Conservation (phyloP, 2,329 filamentous ascomycete species). For the Pseudopyricularia javanii region DNA sequence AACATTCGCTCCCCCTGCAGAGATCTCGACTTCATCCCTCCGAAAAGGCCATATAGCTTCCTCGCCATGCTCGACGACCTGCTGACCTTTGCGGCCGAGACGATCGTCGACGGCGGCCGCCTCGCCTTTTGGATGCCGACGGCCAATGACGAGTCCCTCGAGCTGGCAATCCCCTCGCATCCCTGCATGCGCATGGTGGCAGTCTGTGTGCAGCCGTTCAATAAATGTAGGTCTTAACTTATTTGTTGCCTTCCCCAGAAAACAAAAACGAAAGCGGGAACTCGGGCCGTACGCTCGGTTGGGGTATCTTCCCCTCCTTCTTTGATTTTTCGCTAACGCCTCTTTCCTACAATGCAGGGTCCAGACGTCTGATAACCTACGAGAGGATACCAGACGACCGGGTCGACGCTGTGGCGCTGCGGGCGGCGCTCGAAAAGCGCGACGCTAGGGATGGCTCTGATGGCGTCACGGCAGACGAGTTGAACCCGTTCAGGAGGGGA, state of each 20-base stretch:
- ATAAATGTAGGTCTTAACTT: constrained; percentile 50
- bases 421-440: constrained; percentile 12
- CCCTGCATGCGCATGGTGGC: constrained; percentile 61
- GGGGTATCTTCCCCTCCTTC: no score
- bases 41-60: constrained; percentile 88
- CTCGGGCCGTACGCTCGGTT: no score
- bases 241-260: not conserved
- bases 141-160: constrained; percentile 64
- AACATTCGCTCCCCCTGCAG: constrained; percentile 15
- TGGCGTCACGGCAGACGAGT: constrained; percentile 42
- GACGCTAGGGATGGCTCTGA: constrained; percentile 14
- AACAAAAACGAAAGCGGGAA: no score
- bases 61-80: constrained; percentile 83
- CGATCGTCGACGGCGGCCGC: constrained; percentile 66
- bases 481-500: constrained; percentile 46
- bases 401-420: constrained; percentile 32
- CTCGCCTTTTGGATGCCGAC: constrained; percentile 97
- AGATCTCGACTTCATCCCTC: constrained; percentile 61
- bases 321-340: not conserved
- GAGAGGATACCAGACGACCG: constrained; percentile 50
- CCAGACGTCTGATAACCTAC: constrained; percentile 79
- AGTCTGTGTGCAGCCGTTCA: constrained; percentile 77
- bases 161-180: constrained; percentile 67
- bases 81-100: constrained; percentile 64
- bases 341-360: constrained; percentile 45